Evolutionary conservation across 805 yeast species (phyloP), one percentile per base, ranked within the genome.

Genomic region (Pichia sporocuriosa): DNA sequence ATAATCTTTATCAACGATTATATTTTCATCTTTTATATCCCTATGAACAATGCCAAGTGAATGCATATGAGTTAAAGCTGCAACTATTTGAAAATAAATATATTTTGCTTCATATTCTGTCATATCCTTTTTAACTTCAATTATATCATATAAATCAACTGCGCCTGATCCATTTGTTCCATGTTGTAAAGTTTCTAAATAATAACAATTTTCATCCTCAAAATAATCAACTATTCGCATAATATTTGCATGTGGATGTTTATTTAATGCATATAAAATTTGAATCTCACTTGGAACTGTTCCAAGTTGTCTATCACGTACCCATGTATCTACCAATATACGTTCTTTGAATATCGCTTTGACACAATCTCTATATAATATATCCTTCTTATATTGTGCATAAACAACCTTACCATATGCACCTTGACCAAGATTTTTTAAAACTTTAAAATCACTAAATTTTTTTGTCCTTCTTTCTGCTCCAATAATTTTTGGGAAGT

Each of bases 281-380:
- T 88, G 95, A 50, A 93, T 93, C 61, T 93, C 98, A n/a, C 90
- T 80, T 2, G 97, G 97, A 28, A 93, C 83, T 0, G 96, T 89
- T 6, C 98, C 98, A 32, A 93, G 66, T 46, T 74, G 75, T 21
- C 96, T 75, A 61, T 93, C 97, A 42, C 97, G 71, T 3, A 88
- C 95, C 98, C 98, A 93, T 0, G 97, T 88, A 59, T 93, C 98
- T 10, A 93, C 96, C 54, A 93, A 68, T 53, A 93, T 93, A 44
- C 96, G 73, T 52, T 87, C 95, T 55, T 93, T 93, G 57, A 85
- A 84, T 37, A 93, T 93, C 52, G 94, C 79, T 61, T 93, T 93
- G 44, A 89, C 76, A 15, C 93, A 85, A 31, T 87, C 81, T 46
- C 70, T 74, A 58, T 84, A 81, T 2, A 63, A 62, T 0, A 75